Conservation (phyloP, 2,329 filamentous ascomycete genomes). For the Penicillium sp. region DNA sequence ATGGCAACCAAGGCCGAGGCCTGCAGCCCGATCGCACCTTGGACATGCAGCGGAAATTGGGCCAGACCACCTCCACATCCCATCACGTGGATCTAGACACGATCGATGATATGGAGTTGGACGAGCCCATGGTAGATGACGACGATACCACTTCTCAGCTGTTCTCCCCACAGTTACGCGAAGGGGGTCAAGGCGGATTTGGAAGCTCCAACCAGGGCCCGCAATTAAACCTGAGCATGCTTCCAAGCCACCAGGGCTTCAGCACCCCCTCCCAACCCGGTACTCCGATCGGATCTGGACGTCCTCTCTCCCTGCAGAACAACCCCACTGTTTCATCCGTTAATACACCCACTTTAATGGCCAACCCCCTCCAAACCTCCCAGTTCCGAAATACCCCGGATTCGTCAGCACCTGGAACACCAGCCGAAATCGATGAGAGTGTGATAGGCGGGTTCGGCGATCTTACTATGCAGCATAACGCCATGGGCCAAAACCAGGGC, state of each 20-base stretch:
- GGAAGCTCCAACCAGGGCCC: slow-evolving; percentile 59
- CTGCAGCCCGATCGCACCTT: slow-evolving; percentile 35
- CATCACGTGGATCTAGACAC: slow-evolving; percentile 69
- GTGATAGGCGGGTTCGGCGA: slow-evolving; percentile 64
- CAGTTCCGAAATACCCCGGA: slow-evolving; percentile 59
- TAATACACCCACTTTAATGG: slow-evolving; percentile 87
- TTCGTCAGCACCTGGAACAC: slow-evolving; percentile 68
- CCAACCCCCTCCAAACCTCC: slow-evolving; percentile 65
- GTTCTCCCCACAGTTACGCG: slow-evolving; percentile 63
- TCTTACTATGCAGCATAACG: slow-evolving; percentile 55
- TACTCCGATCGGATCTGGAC: slow-evolving; percentile 72
- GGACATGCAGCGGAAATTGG: slow-evolving; percentile 40
- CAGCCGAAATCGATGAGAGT: slow-evolving; percentile 73
- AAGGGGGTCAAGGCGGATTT: slow-evolving; percentile 63
- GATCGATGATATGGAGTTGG: slow-evolving; percentile 95
- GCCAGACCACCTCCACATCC: slow-evolving; percentile 32
- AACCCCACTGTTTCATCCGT: slow-evolving; percentile 97
- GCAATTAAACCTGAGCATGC: slow-evolving; percentile 77
- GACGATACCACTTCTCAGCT: slow-evolving; percentile 39
- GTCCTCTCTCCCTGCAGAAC: slow-evolving; percentile 73
- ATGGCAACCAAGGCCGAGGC: slow-evolving; percentile 35
- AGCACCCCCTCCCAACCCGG: slow-evolving; percentile 76
- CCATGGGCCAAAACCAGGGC: slow-evolving; percentile 43
- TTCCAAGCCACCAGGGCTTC: slow-evolving; percentile 72
- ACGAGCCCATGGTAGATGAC: slow-evolving; percentile 66